Conservation (phyloP, 108 stramenopile species). For the Nitzschia palea region DNA sequence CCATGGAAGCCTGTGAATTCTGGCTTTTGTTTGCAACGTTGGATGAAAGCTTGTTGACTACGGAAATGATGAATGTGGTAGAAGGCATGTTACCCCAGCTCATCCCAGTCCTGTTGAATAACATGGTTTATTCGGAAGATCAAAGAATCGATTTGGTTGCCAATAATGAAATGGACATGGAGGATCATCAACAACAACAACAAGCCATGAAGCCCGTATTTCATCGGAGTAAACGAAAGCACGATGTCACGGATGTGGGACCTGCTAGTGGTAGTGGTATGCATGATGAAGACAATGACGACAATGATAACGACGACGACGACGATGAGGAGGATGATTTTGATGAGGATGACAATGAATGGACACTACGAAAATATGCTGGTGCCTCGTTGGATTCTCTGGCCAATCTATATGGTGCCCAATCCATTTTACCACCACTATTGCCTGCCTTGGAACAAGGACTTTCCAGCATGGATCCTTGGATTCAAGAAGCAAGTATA, state of each 20-base stretch:
- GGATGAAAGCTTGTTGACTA: conserved; percentile 54
- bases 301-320: conserved; percentile 48
- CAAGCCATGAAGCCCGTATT: conserved; percentile 82
- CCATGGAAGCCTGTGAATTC: conserved; percentile 90
- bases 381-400: conserved; percentile 87
- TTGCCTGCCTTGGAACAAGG: conserved; percentile 80
- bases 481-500: conserved; percentile 90
- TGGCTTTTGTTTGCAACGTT: conserved; percentile 83
- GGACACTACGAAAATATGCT: conserved; percentile 87
- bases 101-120: conserved; percentile 71
- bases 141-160: conserved; percentile 73
- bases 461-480: conserved; percentile 64
- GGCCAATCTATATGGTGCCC: conserved; percentile 67
- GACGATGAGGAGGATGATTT: conserved; percentile 61
- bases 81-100: conserved; percentile 57
- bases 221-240: conserved; percentile 61
- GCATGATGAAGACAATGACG: conserved; percentile 39
- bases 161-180: conserved; percentile 71
- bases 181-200: conserved; percentile 34
- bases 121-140: conserved; percentile 85
- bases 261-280: conserved; percentile 36
- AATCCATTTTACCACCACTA: conserved; percentile 65
- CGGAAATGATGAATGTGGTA: conserved; percentile 65
- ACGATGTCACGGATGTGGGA: too few species aligned
- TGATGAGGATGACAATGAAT: conserved; percentile 82